phyloP scores from a whole-genome alignment of 2,329 filamentous ascomycete genomes.

The Samsoniella hepiali region DNA sequence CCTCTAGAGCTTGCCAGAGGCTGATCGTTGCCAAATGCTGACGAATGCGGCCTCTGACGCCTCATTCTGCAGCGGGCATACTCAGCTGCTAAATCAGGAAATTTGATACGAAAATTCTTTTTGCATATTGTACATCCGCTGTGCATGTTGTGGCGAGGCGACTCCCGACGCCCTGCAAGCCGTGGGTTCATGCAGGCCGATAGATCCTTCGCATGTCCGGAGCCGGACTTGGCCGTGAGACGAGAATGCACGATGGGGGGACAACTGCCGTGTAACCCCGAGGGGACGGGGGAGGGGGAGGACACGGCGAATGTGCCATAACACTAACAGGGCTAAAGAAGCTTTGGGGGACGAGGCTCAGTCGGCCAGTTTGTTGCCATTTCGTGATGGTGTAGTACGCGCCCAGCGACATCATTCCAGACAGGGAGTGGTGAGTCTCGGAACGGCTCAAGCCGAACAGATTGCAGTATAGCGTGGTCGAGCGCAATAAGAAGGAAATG shows the following conservation, averaged over 20 bases:
- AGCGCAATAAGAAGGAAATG: not conserved
- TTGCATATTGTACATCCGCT: not conserved
- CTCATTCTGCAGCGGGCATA: not conserved
- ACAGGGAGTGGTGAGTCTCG: not conserved
- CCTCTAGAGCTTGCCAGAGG: no score
- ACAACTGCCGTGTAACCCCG: not conserved
- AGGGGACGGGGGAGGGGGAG: not conserved
- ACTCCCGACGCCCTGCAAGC: not conserved
- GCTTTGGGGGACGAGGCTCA: not conserved
- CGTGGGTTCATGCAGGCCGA: conserved; percentile 4
- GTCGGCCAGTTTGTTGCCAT: not conserved
- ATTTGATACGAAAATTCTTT: not conserved
- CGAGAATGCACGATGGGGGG: not conserved
- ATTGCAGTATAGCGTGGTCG: not conserved
- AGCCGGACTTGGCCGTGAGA: not conserved
- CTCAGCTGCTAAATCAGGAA: not conserved
- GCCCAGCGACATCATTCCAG: conserved; percentile 1
- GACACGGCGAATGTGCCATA: not conserved
- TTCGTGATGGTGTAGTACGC: not conserved
- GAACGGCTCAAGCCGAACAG: not conserved
- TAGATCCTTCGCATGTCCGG: not conserved
- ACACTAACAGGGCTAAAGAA: not conserved
- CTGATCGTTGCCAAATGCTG: not conserved
- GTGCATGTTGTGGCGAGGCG: not conserved
- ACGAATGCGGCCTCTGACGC: not conserved